These are phyloP conservation scores for Paraphoma sp. DNA, from an alignment of 2,329 filamentous ascomycete species.

Conservation along the genomic window DNA sequence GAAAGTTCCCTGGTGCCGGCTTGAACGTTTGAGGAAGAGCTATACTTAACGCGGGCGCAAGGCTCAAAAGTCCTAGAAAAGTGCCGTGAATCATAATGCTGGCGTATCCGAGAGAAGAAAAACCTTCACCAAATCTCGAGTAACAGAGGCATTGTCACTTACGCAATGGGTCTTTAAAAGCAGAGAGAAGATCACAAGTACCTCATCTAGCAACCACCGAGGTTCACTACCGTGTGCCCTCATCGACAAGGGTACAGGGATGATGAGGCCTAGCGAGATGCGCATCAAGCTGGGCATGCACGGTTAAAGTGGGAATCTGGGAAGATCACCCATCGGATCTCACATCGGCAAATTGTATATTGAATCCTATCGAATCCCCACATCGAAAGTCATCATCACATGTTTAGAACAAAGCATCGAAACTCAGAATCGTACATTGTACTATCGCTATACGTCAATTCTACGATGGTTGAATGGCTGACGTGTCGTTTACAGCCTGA, in stretches of 20 bases:
- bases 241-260: neutral
- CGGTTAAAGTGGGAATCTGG: neutral
- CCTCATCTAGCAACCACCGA: neutral
- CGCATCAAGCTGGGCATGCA: neutral
- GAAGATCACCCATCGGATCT: neutral
- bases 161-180: neutral
- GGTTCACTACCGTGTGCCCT: neutral
- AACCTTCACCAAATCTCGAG: neutral
- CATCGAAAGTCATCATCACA: neutral
- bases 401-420: neutral
- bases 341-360: constrained; percentile 4
- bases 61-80: constrained; percentile 4
- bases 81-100: constrained; percentile 4
- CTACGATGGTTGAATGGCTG: too few relatives aligned
- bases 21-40: constrained; percentile 15
- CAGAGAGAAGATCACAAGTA: neutral
- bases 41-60: neutral
- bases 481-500: too few relatives aligned
- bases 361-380: neutral
- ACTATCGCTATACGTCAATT: neutral
- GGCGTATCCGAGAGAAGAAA: neutral
- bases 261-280: neutral
- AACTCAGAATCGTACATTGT: neutral
- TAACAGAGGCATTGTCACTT: neutral
- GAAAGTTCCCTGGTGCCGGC: constrained; percentile 21